Conservation (phyloP, 805 yeast species). For the Starmerella floricola region DNA sequence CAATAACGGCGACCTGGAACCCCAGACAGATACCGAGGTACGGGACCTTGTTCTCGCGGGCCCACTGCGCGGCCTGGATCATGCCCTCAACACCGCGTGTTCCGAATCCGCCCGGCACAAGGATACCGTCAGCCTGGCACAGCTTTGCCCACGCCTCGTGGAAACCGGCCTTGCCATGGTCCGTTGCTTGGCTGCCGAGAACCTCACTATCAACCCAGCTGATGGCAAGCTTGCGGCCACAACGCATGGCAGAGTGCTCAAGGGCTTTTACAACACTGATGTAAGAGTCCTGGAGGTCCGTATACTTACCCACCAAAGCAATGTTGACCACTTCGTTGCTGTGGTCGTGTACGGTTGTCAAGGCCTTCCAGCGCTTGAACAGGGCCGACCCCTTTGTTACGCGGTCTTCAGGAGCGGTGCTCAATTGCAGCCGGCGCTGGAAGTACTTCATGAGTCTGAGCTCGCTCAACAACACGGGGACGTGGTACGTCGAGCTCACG, state of each 20-base stretch:
- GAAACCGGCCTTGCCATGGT: conserved; percentile 66
- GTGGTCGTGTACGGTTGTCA: conserved; percentile 71
- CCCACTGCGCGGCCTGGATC: conserved; percentile 94
- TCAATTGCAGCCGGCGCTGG: conserved; percentile 49
- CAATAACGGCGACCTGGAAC: conserved; percentile 92
- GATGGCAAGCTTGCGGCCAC: conserved; percentile 71
- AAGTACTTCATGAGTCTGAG: conserved; percentile 73
- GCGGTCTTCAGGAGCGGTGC: conserved; percentile 40
- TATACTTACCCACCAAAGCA: conserved; percentile 95
- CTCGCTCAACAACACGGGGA: conserved; percentile 79
- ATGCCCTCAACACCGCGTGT: conserved; percentile 96
- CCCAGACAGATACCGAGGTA: conserved; percentile 96
- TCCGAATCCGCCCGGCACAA: conserved; percentile 99
- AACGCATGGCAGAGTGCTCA: conserved; percentile 89
- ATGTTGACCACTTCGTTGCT: conserved; percentile 80
- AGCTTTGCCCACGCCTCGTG: conserved; percentile 93
- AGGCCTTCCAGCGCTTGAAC: conserved; percentile 62
- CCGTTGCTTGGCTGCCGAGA: conserved; percentile 48
- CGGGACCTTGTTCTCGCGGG: conserved; percentile 90
- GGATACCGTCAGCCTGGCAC: conserved; percentile 88
- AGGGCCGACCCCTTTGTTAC: conserved; percentile 53
- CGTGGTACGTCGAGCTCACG: conserved; percentile 93
- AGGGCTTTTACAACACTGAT: conserved; percentile 87
- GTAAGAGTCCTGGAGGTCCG: conserved; percentile 88
- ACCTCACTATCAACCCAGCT: conserved; percentile 94